Evolutionary conservation across 1,284 basidiomycete species (phyloP).

Genomic region (Moesziomyces sp.): DNA sequence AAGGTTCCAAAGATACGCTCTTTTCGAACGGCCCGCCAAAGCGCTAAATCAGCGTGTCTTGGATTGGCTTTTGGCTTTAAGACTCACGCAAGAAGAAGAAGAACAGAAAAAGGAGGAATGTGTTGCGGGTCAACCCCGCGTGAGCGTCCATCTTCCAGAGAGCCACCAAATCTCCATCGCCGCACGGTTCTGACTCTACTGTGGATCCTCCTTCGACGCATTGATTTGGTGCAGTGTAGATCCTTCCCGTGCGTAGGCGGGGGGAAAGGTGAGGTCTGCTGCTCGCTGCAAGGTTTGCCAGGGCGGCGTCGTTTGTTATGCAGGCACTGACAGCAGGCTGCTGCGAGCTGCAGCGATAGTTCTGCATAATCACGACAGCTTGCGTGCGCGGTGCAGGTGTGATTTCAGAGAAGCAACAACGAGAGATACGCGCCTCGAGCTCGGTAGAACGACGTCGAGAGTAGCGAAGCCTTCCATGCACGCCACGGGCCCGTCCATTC

Average conservation of each 20-base stretch:
- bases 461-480: background rate
- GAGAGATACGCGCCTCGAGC: background rate
- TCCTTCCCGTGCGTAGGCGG: background rate
- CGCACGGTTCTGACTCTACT: background rate
- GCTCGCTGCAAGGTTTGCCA: too few species aligned
- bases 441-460: background rate
- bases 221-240: background rate
- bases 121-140: background rate
- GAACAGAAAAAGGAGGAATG: background rate
- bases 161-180: too few species aligned
- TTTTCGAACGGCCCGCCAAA: too few species aligned
- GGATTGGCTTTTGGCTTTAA: too few species aligned
- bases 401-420: background rate
- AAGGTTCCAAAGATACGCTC: too few species aligned
- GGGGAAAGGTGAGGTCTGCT: too few species aligned
- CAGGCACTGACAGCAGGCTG: background rate
- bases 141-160: background rate
- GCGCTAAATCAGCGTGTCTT: too few species aligned
- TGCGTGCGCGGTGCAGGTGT: background rate
- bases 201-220: background rate
- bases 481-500: background rate
- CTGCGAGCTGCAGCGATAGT: background rate
- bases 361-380: background rate
- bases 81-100: background rate
- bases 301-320: background rate